A percentile compares a stretch with the other conserved stretches of the same genome.
Conservation (phyloP, 106 monocot genomes). For the Apostasia ramifera region DNA sequence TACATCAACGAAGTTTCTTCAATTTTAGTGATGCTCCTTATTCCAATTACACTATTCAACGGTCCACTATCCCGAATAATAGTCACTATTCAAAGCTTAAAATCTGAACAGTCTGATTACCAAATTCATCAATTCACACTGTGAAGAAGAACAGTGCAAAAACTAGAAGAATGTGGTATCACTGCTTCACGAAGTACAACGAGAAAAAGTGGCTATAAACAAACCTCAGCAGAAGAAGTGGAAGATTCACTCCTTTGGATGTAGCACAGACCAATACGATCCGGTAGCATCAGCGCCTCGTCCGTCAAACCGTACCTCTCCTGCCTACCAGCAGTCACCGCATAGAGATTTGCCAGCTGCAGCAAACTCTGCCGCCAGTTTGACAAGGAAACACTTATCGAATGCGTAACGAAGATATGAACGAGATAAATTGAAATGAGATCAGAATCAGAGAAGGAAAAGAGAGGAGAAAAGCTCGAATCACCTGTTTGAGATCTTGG, state of each 20-base stretch:
- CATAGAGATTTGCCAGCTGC: conserved; percentile 77
- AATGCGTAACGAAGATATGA: neutral
- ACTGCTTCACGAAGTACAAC: neutral
- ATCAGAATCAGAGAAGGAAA: neutral
- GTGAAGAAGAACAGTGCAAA: neutral
- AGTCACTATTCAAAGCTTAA: too few species aligned
- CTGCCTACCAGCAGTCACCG: conserved; percentile 13
- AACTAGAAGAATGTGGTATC: neutral
- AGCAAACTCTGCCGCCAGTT: conserved; percentile 44
- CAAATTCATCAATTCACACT: neutral
- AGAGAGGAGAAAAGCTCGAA: neutral
- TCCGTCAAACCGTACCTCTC: conserved; percentile 10
- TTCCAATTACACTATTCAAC: too few species aligned
- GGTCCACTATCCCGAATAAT: too few species aligned
- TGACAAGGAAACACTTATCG: neutral
- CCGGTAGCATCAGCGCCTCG: conserved; percentile 20
- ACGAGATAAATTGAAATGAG: neutral
- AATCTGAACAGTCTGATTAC: neutral
- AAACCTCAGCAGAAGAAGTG: conserved; percentile 39
- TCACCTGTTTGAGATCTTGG: conserved; percentile 66
- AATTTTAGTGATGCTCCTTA: too few species aligned
- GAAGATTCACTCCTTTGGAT: conserved; percentile 19
- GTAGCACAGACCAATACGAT: conserved; percentile 62
- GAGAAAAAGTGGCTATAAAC: neutral
- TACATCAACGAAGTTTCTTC: too few species aligned